Evolutionary conservation across 2,329 filamentous ascomycete genomes (phyloP), one percentile per base, ranked within the genome.

Genomic region (Botrytis tulipae): DNA sequence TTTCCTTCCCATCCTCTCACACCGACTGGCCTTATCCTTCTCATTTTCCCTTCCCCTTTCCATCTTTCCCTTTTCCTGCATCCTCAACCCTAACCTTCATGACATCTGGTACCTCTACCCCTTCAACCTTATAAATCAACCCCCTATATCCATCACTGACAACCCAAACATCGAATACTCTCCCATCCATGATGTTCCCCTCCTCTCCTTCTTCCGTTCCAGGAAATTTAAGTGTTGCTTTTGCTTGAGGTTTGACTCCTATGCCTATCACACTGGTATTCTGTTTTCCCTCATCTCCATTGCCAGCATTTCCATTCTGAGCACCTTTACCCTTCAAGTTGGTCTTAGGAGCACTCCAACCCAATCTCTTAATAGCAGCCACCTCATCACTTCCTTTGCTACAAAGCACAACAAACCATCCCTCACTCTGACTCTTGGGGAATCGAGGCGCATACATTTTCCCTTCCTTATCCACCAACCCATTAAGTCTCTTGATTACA

Each of bases 381-480:
- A 98, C 87, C 77, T 98, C 93, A 74, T 95, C 93, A 10, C 84
- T 87, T 0, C 84, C 84, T 3, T 88, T 79, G 78, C 92, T 90
- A 10, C 90, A 91, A 0, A 97, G 87, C 35, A 98, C 81, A 22
- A 96, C 89, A 82, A 99, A 98, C 88, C 91, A 98, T 0, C 95
- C 95, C 80, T 99, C 96, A 0, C 90, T 96, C 82, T 99, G 96
- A 25, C 94, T 90, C 83, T 99, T 99, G 1, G 95, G 95, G 83
- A 97, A 98, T 35, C 89, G 88, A 4, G 97, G 95, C 0, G 96
- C 94, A 78, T 91, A 97, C 80, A 98, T 92, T 75, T 92, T 89
- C 67, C 89, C 90, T 1, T 94, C 92, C 14, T 86, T 84, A 80
- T 92, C 88, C 20, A 85, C 84, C 6, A 91, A 82, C 1, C 87